Evolutionary conservation across 257 asterid genomes (phyloP), one percentile per base, ranked within the genome.

Genomic region (Linderniella brevidens): DNA sequence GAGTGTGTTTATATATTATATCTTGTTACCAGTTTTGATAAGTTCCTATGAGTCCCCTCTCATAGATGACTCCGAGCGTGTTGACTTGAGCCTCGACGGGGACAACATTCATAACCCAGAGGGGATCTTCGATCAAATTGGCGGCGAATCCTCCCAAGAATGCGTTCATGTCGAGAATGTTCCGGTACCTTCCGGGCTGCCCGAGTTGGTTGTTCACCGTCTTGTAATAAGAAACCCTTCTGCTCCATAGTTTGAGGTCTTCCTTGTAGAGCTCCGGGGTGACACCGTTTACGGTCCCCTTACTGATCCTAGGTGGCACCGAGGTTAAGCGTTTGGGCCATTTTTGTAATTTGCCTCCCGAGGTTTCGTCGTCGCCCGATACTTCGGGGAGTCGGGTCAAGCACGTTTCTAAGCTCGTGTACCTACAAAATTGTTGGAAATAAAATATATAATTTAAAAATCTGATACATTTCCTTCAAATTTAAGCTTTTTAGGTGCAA

Each of bases 81-180:
- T 78, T 66, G 38, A 68, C 47, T 55, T 70, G 60, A 11, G 86
- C 73, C 54, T 81, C 93, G 4, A 64, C 72, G 0, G 96, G 96
- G 52, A 81, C 88, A 3, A 78, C 48, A 39, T 86, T 86, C 93
- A 81, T 81, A 17, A 86, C 93, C 96, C 96, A 86, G 29, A 81
- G 66, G 1, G 92, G 93, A n/a, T 76, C 71, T 13, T 63, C 29
- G 4, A 68, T 52, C 57, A 86, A 49, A 58, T 59, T 68, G 15
- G 96, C 82, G 1, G 93, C 93, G 56, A 81, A 85, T 41, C 96
- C 94, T 9, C 93, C 96, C 60, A 86, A 64, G 82, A 54, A 66
- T 0, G 96, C 83, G 16, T 81, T 86, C 94, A 81, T 86, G 66
- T 86, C 96, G 0, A 86, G 64, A 17, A 86, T 53, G 66, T 86